Conservation (phyloP, 179 eudicot genomes). For the Actinidia arguta region DNA sequence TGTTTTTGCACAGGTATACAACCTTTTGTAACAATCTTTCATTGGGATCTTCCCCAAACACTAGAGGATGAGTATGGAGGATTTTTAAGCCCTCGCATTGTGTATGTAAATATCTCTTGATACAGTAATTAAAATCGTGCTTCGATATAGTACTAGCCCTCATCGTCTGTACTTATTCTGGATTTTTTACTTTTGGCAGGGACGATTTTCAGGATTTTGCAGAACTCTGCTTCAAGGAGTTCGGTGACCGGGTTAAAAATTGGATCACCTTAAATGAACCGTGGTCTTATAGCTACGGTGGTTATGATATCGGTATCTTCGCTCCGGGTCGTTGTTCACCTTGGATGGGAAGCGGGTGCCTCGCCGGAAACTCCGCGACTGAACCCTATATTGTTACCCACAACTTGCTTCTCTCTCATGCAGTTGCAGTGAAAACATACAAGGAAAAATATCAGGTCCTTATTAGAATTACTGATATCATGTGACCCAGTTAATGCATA, state of each 20-base stretch:
- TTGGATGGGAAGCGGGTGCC: slow-evolving; percentile 21
- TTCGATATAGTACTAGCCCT: not conserved
- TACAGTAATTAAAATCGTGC: not conserved
- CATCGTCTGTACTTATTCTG: not conserved
- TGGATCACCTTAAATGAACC: slow-evolving; percentile 67
- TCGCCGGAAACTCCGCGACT: not conserved
- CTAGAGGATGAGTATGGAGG: slow-evolving; percentile 65
- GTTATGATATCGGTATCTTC: slow-evolving; percentile 38
- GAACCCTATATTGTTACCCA: slow-evolving; percentile 55
- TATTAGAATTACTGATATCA: no score
- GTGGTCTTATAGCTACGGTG: slow-evolving; percentile 17
- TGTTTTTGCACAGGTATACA: slow-evolving; percentile 38
- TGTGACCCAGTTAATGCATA: no score
- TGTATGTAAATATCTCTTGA: slow-evolving; percentile 39
- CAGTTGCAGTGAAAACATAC: slow-evolving; percentile 31
- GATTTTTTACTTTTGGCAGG: slow-evolving; percentile 25
- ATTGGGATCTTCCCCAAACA: slow-evolving; percentile 77
- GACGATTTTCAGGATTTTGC: slow-evolving; percentile 52
- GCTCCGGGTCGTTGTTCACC: slow-evolving; percentile 61
- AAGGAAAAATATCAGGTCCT: slow-evolving; percentile 28
- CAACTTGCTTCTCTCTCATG: slow-evolving; percentile 50
- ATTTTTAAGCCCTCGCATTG: slow-evolving; percentile 48
- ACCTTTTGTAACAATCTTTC: slow-evolving; percentile 69
- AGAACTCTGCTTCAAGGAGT: slow-evolving; percentile 52
- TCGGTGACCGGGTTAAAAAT: slow-evolving; percentile 59